These are phyloP conservation scores for Candida ponderosae DNA, from an alignment of 805 yeast genomes.

Conservation along the genomic window DNA sequence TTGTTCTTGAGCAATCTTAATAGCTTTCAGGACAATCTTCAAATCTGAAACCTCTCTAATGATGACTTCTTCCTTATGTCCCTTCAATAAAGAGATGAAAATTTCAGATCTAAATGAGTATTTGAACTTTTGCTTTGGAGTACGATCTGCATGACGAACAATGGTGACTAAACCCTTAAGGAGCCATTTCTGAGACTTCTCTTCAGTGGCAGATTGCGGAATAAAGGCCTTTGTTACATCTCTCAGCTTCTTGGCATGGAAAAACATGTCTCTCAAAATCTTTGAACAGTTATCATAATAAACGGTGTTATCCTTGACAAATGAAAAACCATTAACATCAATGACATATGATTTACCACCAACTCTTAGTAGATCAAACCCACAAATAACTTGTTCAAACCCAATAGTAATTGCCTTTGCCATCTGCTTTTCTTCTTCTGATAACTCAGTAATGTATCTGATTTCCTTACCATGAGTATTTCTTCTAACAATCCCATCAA, in stretches of 20 bases:
- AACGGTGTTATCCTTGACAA: constrained; percentile 83
- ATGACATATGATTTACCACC: constrained; percentile 85
- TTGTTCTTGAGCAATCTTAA: constrained; percentile 71
- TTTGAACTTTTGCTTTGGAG: constrained; percentile 96
- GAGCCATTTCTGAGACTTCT: constrained; percentile 79
- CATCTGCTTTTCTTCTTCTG: constrained; percentile 68
- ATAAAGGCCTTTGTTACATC: constrained; percentile 29
- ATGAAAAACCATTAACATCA: constrained; percentile 97
- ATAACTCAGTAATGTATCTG: constrained; percentile 75
- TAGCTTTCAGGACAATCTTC: constrained; percentile 77
- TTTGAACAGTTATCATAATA: constrained; percentile 81
- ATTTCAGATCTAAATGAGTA: constrained; percentile 86
- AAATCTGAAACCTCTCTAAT: constrained; percentile 85
- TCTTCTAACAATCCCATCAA: constrained; percentile 96
- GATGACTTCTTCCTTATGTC: constrained; percentile 93
- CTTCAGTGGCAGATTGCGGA: constrained; percentile 27
- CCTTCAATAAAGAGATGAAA: constrained; percentile 80
- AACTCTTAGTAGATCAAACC: constrained; percentile 89
- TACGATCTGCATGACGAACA: constrained; percentile 95
- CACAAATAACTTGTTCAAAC: constrained; percentile 93
- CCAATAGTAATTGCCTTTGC: constrained; percentile 69
- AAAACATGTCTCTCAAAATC: constrained; percentile 68
- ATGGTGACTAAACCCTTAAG: constrained; percentile 89
- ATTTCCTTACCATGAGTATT: constrained; percentile 95
- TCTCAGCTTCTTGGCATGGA: constrained; percentile 47